These are phyloP conservation scores for Crithidia mellificae DNA, from an alignment of 208 protist species.

Conservation along the genomic window DNA sequence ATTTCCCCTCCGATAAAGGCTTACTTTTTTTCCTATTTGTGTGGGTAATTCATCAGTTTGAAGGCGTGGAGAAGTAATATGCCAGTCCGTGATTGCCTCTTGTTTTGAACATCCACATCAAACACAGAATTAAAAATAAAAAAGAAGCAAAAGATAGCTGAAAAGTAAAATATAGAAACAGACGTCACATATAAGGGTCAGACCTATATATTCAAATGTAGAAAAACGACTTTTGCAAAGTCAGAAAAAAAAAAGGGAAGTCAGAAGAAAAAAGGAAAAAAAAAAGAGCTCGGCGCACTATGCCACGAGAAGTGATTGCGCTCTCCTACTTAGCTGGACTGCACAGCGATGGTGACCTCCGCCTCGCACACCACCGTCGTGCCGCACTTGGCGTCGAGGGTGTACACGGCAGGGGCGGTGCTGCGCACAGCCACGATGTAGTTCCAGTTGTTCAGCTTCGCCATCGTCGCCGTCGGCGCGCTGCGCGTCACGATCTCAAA, in stretches of 20 bases:
- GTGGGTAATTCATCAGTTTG: too few relatives aligned
- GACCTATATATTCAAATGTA: neutral
- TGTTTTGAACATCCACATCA: too few relatives aligned
- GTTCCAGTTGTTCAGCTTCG: slow-evolving; percentile 17
- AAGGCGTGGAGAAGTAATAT: too few relatives aligned
- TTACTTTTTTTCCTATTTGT: too few relatives aligned
- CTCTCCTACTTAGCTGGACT: slow-evolving; percentile 2
- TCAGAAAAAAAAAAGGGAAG: slow-evolving; percentile 7
- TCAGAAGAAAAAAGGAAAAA: neutral
- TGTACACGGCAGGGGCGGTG: slow-evolving; percentile 28
- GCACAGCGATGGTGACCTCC: slow-evolving; percentile 27
- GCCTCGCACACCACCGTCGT: slow-evolving; percentile 41
- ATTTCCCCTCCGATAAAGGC: too few relatives aligned
- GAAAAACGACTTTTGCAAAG: too few relatives aligned
- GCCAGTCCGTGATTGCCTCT: too few relatives aligned
- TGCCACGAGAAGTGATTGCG: neutral
- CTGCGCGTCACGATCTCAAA: slow-evolving; percentile 2
- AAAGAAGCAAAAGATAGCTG: neutral
- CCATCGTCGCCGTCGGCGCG: neutral
- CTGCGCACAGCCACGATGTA: slow-evolving; percentile 12
- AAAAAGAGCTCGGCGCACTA: too few relatives aligned
- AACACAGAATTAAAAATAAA: neutral
- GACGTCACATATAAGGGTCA: slow-evolving; percentile 1
- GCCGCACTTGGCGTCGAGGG: slow-evolving; percentile 33
- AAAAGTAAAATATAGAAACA: neutral